These are phyloP conservation scores for Amniculicola lignicola DNA, from an alignment of 495 filamentous ascomycete species.

Conservation along the genomic window DNA sequence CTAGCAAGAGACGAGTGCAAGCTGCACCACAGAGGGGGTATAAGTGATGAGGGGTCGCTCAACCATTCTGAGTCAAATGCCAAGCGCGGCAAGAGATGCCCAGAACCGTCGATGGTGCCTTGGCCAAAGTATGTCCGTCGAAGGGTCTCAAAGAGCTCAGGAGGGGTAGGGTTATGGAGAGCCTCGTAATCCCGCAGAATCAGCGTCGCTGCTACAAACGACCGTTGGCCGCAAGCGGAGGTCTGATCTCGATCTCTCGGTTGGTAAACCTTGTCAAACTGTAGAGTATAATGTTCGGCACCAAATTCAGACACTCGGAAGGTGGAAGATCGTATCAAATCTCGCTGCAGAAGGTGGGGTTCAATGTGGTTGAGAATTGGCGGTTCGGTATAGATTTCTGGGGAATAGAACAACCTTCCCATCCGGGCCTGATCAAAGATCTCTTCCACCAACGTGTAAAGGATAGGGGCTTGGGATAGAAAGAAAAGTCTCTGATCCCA, in stretches of 20 bases:
- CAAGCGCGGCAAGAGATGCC: neutral
- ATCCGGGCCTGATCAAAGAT: constrained; percentile 1
- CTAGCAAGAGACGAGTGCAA: constrained; percentile 6
- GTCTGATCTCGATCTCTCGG: constrained; percentile 8
- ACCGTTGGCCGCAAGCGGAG: neutral
- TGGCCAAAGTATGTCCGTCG: neutral
- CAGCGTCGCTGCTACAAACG: constrained; percentile 10
- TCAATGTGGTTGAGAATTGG: neutral
- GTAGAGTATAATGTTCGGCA: constrained; percentile 46
- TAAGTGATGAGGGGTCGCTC: neutral
- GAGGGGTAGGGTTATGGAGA: neutral
- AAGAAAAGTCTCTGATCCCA: constrained; percentile 5
- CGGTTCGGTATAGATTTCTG: neutral
- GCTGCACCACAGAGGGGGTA: constrained; percentile 2
- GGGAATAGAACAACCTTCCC: neutral
- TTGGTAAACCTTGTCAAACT: constrained; percentile 41
- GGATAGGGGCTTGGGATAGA: constrained; percentile 5
- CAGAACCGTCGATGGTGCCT: neutral
- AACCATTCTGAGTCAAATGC: constrained; percentile 11
- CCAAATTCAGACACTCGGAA: constrained; percentile 54
- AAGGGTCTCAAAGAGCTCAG: neutral
- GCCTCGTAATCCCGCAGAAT: neutral
- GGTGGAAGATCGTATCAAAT: constrained; percentile 1
- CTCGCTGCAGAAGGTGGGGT: constrained; percentile 2
- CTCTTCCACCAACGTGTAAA: neutral